These are phyloP conservation scores for Striga asiatica DNA, from an alignment of 257 asterid genomes.

Conservation along the genomic window DNA sequence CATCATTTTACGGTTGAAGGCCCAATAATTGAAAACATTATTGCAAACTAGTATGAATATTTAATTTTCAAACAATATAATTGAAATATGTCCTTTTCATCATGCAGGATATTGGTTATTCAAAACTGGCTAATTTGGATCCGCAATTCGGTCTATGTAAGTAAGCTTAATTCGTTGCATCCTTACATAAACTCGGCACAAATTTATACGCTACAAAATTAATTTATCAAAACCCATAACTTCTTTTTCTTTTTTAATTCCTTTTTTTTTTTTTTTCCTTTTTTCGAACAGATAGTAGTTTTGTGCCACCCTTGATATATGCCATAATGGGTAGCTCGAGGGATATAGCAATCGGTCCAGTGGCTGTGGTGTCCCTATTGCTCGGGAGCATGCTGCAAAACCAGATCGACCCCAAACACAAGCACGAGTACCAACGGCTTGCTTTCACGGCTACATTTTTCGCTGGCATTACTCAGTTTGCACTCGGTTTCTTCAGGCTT, in stretches of 20 bases:
- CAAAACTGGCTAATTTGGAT: slow-evolving; percentile 58
- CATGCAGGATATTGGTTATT: slow-evolving; percentile 70
- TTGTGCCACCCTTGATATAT: slow-evolving; percentile 70
- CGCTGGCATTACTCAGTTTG: slow-evolving; percentile 54
- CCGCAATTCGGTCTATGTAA: slow-evolving; percentile 66
- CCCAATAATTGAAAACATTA: too few relatives aligned
- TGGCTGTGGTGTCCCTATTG: slow-evolving; percentile 74
- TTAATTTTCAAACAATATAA: too few relatives aligned
- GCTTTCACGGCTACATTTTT: slow-evolving; percentile 73
- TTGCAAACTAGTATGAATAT: too few relatives aligned
- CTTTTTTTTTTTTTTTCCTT: too few relatives aligned
- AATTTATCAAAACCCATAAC: too few relatives aligned
- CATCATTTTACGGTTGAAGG: too few relatives aligned
- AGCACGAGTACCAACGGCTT: slow-evolving; percentile 42
- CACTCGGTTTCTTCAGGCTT: slow-evolving; percentile 65
- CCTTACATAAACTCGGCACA: too few relatives aligned
- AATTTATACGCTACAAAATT: too few relatives aligned
- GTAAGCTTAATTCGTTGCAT: slow-evolving; percentile 17
- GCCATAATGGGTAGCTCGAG: slow-evolving; percentile 83
- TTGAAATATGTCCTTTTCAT: background rate
- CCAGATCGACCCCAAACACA: slow-evolving; percentile 49
- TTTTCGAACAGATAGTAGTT: slow-evolving; percentile 72
- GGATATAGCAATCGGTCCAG: slow-evolving; percentile 83
- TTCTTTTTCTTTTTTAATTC: too few relatives aligned
- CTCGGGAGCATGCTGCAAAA: slow-evolving; percentile 52